Evolutionary conservation across 106 monocot genomes (phyloP).

Genomic region (Ottelia alismoides): DNA sequence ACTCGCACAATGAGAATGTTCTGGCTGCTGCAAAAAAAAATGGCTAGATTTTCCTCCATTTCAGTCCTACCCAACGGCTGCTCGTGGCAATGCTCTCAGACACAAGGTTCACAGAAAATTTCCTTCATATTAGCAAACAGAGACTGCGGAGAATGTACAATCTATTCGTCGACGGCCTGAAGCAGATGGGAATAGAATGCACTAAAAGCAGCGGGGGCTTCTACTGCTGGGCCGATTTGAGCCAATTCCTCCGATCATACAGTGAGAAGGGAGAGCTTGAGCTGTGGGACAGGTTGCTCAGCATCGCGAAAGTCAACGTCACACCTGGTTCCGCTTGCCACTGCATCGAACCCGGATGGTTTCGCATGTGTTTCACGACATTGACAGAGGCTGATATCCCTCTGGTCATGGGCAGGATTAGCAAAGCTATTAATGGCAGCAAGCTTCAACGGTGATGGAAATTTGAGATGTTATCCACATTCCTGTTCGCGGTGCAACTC

Average conservation of each 20-base stretch:
- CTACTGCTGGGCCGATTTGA: conserved; percentile 95
- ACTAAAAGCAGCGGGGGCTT: conserved; percentile 54
- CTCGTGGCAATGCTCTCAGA: conserved; percentile 81
- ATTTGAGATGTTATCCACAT: too few species aligned
- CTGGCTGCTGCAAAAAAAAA: conserved; percentile 45
- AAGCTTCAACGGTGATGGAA: too few species aligned
- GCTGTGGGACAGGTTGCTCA: conserved; percentile 74
- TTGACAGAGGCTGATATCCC: conserved; percentile 61
- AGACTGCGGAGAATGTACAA: conserved; percentile 44
- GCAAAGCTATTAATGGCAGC: conserved; percentile 26
- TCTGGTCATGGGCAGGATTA: conserved; percentile 71
- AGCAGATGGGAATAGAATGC: conserved; percentile 63
- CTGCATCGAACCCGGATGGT: conserved; percentile 98
- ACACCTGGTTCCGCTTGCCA: conserved; percentile 83
- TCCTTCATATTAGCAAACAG: conserved; percentile 32
- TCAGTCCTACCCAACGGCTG: conserved; percentile 55
- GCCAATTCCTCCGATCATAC: conserved; percentile 57
- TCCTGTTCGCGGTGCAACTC: too few species aligned
- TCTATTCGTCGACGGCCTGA: conserved; percentile 62
- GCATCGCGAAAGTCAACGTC: conserved; percentile 58
- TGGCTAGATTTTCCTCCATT: conserved; percentile 63
- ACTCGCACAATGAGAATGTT: conserved; percentile 75
- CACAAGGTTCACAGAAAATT: conserved; percentile 35
- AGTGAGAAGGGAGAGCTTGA: conserved; percentile 87
- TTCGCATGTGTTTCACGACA: conserved; percentile 69